Conservation (phyloP, 1,284 basidiomycete genomes). For the Puccinia coronata region DNA sequence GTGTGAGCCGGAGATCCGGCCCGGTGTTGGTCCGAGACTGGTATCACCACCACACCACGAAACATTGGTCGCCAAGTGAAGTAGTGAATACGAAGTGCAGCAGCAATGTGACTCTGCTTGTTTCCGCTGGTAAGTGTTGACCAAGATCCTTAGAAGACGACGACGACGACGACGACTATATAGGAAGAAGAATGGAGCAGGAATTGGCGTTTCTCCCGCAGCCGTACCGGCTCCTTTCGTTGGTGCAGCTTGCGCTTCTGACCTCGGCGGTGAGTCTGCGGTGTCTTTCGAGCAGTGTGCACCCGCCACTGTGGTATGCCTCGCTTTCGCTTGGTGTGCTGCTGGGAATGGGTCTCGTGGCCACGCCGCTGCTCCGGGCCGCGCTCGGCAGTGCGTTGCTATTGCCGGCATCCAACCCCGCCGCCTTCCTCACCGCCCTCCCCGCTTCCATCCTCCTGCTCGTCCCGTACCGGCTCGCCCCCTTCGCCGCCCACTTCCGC, state of each 20-base stretch:
- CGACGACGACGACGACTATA: too few relatives aligned
- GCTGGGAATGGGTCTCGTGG: not conserved
- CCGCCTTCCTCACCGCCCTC: not conserved
- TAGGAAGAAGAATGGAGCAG: too few relatives aligned
- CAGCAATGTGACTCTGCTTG: too few relatives aligned
- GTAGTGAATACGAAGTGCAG: too few relatives aligned
- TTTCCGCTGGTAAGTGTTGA: too few relatives aligned
- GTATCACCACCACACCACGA: too few relatives aligned
- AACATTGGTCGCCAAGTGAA: too few relatives aligned
- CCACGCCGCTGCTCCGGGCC: not conserved
- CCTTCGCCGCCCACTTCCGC: slow-evolving; percentile 62
- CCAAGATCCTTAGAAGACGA: too few relatives aligned
- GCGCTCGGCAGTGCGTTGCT: not conserved
- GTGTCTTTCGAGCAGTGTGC: not conserved
- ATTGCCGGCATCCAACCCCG: too few relatives aligned
- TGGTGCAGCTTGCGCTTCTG: not conserved
- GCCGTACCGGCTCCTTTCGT: not conserved
- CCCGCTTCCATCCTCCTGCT: not conserved
- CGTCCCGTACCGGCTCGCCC: not conserved
- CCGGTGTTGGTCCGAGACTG: too few relatives aligned
- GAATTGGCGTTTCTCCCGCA: not conserved
- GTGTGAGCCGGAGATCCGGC: too few relatives aligned
- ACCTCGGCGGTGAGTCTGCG: not conserved
- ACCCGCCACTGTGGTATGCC: not conserved
- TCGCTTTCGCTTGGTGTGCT: not conserved